Base-by-base conservation (phyloP, 2,329 filamentous ascomycete species). In the Penicillium sp. region DNA sequence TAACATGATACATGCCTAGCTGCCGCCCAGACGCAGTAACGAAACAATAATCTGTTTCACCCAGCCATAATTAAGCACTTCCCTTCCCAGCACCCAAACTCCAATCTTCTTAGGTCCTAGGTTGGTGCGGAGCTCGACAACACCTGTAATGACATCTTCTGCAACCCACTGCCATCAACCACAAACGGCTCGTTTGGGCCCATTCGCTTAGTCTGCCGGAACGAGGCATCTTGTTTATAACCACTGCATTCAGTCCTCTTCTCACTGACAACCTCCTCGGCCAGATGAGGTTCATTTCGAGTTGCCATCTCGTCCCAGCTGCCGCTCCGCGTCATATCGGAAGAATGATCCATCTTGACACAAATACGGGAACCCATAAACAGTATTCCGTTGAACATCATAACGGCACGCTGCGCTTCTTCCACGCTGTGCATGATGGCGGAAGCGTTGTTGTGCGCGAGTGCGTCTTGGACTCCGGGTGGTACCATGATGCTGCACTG, bases 331-430 rank as follows among this genome's bases (percentile, higher is more conserved):
- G 60, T 47, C 14, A 55, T 49, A 45, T 59, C 52, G 7, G 64
- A 57, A 15, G 69, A 65, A 10, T 64, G 65, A 53, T 76, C 71
- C 51, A 77, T 60, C 51, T 69, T 67, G 6, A 78, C 72, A 34
- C 70, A 64, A 35, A 78, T 75, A 10, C 63, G 71, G 1, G 67
- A 65, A 1, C 73, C 74, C 57, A 71, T 70, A 54, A 78, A 74
- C 5, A 62, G 59, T 15, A 69, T 60, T 35, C 74, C 75, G 59
- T 78, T 73, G 54, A 74, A 72, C 51, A 71, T 65, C 1, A 60
- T 59, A 20, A 75, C 67, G 12, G 73, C 73, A n/a, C 68, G 67
- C 54, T 71, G 72, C 4, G 76, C 76, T 37, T 77, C 74, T 0
- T 78, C 75, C 12, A 66, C 61, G 10, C 62, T 71, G 39, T 61